phyloP scores from a whole-genome alignment of 176 grass and related monocot genomes.

The Avena insularis region DNA sequence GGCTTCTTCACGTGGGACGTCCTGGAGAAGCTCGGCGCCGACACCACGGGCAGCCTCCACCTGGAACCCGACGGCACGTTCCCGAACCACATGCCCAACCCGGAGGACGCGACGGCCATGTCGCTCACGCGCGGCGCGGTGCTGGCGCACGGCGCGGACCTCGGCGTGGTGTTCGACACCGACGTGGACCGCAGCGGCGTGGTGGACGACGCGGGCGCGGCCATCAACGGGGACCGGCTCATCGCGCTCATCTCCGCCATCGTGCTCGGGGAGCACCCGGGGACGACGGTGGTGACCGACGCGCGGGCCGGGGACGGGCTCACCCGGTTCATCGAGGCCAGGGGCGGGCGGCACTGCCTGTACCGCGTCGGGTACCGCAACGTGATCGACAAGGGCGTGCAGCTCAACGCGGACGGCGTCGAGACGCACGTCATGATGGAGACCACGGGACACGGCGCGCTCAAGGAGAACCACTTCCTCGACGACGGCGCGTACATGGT shows the following conservation, averaged over 20 bases:
- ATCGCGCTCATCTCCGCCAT: conserved; percentile 86
- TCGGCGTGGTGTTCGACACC: conserved; percentile 87
- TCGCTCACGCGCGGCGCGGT: conserved; percentile 60
- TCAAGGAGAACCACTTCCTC: conserved; percentile 88
- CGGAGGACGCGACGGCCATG: conserved; percentile 81
- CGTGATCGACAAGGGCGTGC: conserved; percentile 78
- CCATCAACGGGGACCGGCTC: conserved; percentile 79
- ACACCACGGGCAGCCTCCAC: conserved; percentile 80
- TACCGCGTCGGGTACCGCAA: conserved; percentile 90
- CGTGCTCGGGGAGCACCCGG: conserved; percentile 71
- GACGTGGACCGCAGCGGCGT: conserved; percentile 91
- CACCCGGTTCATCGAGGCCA: conserved; percentile 64
- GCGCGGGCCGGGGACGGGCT: conserved; percentile 68
- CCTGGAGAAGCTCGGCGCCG: conserved; percentile 73
- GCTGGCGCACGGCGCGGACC: conserved; percentile 60
- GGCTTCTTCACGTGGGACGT: conserved; percentile 87
- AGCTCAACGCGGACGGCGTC: conserved; percentile 71
- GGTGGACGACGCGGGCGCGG: conserved; percentile 49
- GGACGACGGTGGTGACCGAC: conserved; percentile 76
- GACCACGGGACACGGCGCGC: conserved; percentile 78
- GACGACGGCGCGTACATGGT: conserved; percentile 94
- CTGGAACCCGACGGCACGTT: conserved; percentile 81
- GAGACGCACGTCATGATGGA: conserved; percentile 96
- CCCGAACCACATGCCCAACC: conserved; percentile 87
- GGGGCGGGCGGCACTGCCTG: conserved; percentile 73